A percentile compares a stretch with the other conserved stretches of the same genome.
Evolutionary conservation across 2,329 filamentous ascomycete genomes (phyloP).

Genomic region (Huntiella savannae): DNA sequence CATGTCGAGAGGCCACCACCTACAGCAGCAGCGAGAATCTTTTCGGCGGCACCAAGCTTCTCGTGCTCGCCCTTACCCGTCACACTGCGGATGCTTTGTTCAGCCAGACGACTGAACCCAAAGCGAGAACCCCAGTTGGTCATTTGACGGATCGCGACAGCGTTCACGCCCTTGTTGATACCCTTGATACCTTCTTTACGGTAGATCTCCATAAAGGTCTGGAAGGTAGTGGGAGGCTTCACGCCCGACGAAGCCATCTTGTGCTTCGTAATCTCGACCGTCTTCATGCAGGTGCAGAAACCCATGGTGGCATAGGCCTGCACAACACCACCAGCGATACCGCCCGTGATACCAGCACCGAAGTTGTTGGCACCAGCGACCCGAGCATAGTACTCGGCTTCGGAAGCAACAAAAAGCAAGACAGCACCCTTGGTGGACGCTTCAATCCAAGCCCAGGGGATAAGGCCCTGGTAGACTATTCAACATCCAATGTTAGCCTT

Average conservation of each 20-base stretch:
- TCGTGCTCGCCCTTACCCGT: slow-evolving; percentile 65
- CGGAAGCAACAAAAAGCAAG: slow-evolving; percentile 94
- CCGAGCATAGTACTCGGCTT: slow-evolving; percentile 90
- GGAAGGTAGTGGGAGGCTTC: slow-evolving; percentile 76
- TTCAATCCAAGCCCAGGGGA: slow-evolving; percentile 99
- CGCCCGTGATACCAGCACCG: slow-evolving; percentile 69
- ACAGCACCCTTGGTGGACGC: slow-evolving; percentile 98
- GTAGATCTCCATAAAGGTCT: slow-evolving; percentile 95
- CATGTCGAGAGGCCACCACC: slow-evolving; percentile 92
- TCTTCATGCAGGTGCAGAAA: slow-evolving; percentile 99
- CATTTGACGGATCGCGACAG: slow-evolving; percentile 95
- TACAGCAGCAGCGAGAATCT: slow-evolving; percentile 68
- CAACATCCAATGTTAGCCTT: no score
- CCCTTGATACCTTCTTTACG: slow-evolving; percentile 79
- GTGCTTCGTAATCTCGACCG: slow-evolving; percentile 97
- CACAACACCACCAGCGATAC: slow-evolving; percentile 83
- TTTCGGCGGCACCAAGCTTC: slow-evolving; percentile 64
- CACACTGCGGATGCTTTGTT: slow-evolving; percentile 62
- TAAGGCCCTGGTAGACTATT: slow-evolving; percentile 97
- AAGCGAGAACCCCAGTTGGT: slow-evolving; percentile 98
- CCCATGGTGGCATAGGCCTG: slow-evolving; percentile 99
- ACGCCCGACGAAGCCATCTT: slow-evolving; percentile 72
- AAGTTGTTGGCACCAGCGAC: slow-evolving; percentile 71
- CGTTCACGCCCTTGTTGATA: slow-evolving; percentile 98
- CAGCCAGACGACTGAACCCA: slow-evolving; percentile 77